phyloP scores from a whole-genome alignment of 148 eudicot species.

The Fagopyrum esculentum region DNA sequence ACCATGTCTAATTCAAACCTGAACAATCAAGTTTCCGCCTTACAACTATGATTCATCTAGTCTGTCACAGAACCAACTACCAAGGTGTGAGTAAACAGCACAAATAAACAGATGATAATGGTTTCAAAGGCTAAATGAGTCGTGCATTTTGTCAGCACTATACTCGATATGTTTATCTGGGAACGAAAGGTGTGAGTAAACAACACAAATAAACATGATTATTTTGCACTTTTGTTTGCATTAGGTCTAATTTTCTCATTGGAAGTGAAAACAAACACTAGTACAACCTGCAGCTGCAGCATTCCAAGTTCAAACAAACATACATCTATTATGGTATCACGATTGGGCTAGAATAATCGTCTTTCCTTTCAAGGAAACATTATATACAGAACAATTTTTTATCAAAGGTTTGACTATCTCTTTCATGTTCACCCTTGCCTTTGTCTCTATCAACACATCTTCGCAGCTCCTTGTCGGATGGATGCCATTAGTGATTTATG shows the following conservation, averaged over 20 bases:
- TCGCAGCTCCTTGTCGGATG: conserved; percentile 22
- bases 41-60: too few species aligned
- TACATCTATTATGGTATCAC: too few species aligned
- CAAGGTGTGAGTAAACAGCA: too few species aligned
- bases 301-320: too few species aligned
- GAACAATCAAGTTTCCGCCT: too few species aligned
- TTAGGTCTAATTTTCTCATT: conserved; percentile 15
- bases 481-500: conserved; percentile 21
- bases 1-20: background rate
- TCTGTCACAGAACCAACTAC: too few species aligned
- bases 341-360: too few species aligned
- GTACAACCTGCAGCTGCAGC: too few species aligned
- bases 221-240: background rate
- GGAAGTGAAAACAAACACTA: conserved; percentile 55
- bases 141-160: background rate
- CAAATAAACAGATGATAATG: too few species aligned
- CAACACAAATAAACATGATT: background rate
- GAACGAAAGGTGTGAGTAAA: background rate
- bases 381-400: too few species aligned
- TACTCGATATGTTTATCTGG: background rate
- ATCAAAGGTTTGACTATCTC: conserved; percentile 30
- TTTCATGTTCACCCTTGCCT: conserved; percentile 27
- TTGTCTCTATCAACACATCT: conserved; percentile 26
- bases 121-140: too few species aligned
- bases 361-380: too few species aligned